Evolutionary conservation across 169 alveolate genomes (phyloP), one percentile per base, ranked within the genome.

Genomic region (Cryptosporidium viatorum): DNA sequence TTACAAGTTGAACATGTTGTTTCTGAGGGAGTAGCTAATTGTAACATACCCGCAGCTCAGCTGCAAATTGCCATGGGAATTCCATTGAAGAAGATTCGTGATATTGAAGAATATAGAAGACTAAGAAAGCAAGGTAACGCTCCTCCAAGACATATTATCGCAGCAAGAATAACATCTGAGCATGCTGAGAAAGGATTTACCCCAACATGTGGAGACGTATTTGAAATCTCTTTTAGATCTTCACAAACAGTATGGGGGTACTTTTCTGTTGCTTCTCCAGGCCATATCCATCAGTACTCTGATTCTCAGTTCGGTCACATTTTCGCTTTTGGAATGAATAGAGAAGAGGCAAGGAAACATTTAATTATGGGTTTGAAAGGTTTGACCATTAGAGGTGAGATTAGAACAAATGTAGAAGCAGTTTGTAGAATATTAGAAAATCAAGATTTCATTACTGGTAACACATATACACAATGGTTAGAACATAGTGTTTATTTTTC

Each of bases 1-100:
- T 93, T 96, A 16, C 96, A 95, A 84, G 99, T 97, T 51, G 99
- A 97, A 91, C 99, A 97, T 85, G 98, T 98, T 9, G 97, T 97
- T 62, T 96, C 99, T 6, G 99, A 97, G 91, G 97, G 97, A 50
- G 91, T 97, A 73, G 95, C 97, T 23, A 95, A 95, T 31, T 94
- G 94, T 45, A 94, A 95, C 70, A 86, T 95, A 51, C 95, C 96
- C 1, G 94, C 96, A 48, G 93, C 95, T 21, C 96, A 94, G 92
- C 84, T 94, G 41, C 97, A 95, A 71, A 94, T 95, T 29, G 95
- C 96, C 29, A 92, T 94, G 96, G 97, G 97, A 0, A 91, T 94
- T 9, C 94, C 97, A 14, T 94, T 95, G 70, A 86, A 93, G 84
- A 85, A 93, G 68, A 91, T 95, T 51, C 94, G 95, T 7, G 96